A percentile compares a stretch with the other conserved stretches of the same genome.
Conservation (phyloP, 2,329 filamentous ascomycete genomes). For the Botrytis fabae region DNA sequence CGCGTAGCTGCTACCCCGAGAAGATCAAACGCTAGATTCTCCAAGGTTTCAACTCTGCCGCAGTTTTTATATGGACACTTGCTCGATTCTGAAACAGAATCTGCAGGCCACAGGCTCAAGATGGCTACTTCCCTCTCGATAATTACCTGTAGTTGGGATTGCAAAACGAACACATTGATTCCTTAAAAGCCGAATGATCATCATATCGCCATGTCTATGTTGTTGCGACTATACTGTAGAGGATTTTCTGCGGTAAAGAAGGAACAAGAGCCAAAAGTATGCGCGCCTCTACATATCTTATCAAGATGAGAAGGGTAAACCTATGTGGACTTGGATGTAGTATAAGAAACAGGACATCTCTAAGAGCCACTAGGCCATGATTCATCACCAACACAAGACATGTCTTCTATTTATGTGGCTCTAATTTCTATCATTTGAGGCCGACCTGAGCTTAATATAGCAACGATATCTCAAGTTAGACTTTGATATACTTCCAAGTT, state of each 20-base stretch:
- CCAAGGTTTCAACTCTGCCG: neutral
- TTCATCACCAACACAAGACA: neutral
- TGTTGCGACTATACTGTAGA: neutral
- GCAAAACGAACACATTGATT: neutral
- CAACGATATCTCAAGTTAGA: neutral
- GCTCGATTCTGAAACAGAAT: neutral
- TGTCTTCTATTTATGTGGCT: neutral
- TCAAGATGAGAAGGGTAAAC: neutral
- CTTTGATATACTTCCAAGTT: neutral
- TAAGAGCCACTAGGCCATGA: neutral
- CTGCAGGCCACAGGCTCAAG: neutral
- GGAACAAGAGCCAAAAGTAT: neutral
- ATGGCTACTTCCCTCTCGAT: neutral
- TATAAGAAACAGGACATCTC: neutral
- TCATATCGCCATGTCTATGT: neutral
- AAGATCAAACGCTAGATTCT: neutral
- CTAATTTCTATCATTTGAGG: neutral
- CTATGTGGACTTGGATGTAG: neutral
- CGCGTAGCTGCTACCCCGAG: neutral
- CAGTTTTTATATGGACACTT: neutral
- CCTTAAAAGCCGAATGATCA: neutral
- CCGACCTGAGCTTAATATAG: neutral
- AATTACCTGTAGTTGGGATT: neutral
- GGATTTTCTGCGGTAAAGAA: neutral
- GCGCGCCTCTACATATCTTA: neutral